Percentiles rank a stretch among this genome's conserved stretches.
phyloP scores from a whole-genome alignment of 495 filamentous ascomycete species.

The Penicillium waksmanii region DNA sequence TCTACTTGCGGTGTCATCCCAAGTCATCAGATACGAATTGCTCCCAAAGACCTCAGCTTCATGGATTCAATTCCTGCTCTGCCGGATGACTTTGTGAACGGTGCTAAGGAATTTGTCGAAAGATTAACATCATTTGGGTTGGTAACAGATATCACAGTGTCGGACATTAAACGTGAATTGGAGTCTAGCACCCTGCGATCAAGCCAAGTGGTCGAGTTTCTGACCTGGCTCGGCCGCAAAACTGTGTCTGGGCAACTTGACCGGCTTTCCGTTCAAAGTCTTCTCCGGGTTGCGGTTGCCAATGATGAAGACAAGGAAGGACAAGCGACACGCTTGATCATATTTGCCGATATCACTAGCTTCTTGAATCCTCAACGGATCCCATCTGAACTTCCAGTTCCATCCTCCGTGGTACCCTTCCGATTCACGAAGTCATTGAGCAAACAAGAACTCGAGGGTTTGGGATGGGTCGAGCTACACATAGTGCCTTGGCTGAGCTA shows the following conservation, averaged over 20 bases:
- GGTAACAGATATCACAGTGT: constrained; percentile 80
- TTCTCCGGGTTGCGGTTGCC: constrained; percentile 81
- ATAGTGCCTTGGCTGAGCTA: constrained; percentile 82
- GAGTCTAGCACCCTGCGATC: constrained; percentile 74
- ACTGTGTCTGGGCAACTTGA: constrained; percentile 70
- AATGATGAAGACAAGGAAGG: constrained; percentile 67
- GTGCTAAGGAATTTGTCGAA: constrained; percentile 68
- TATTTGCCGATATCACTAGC: constrained; percentile 71
- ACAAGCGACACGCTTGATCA: constrained; percentile 65
- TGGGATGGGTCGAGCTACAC: constrained; percentile 83
- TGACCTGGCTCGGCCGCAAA: constrained; percentile 78
- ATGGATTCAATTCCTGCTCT: constrained; percentile 89
- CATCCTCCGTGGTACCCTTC: constrained; percentile 82
- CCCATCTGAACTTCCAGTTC: constrained; percentile 78
- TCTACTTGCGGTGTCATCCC: constrained; percentile 84
- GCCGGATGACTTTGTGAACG: constrained; percentile 69
- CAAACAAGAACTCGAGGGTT: constrained; percentile 66
- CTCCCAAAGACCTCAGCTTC: constrained; percentile 82
- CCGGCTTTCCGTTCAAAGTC: constrained; percentile 56
- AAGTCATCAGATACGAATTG: constrained; percentile 75
- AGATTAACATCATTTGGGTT: constrained; percentile 79
- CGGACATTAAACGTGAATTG: constrained; percentile 82
- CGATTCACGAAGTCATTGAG: constrained; percentile 67
- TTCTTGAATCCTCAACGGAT: constrained; percentile 77
- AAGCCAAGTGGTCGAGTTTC: constrained; percentile 75